Base-by-base conservation (phyloP, 2,329 filamentous ascomycete species). In the Chaetomium strumarium region DNA sequence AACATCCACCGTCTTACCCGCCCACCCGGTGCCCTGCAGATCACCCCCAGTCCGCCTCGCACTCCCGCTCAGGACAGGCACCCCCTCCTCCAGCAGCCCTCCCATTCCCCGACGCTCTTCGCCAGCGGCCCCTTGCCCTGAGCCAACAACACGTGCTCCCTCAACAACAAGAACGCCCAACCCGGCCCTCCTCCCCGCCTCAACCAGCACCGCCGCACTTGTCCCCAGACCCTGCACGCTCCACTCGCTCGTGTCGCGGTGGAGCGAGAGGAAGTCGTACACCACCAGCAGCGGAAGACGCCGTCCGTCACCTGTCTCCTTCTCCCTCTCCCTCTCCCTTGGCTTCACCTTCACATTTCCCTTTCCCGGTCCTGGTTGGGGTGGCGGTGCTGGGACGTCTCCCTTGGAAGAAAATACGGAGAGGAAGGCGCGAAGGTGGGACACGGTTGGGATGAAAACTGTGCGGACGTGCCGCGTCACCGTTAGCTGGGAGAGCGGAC, bases 381-480 rank as follows among this genome's bases (percentile, higher is more conserved):
- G 4, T 24, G 24, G 24, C 24, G 7, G 4, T 7, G 24, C 24
- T 24, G 24, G 24, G 4, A 24, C 24, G 24, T 24, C 24, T 24
- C 24, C 24, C 24, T 24, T 24, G 4, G 7, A 24, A 24, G 70
- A 70, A 54, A 81, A 77, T 47, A 80, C 75, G 39, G 85, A 75
- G 16, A 96, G 75, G 62, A 85, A 88, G 34, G 88, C 88, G 49
- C 89, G 84, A 7, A 96, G 78, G 66, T 88, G 84, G 19, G 86
- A 83, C 49, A 93, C 77, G 2, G 86, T 89, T 0, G 88, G 83
- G 50, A 83, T 79, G 69, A 95, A 96, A 34, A 81, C 72, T 9
- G 91, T 68, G 50, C 80, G 81, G 57, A 95, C 78, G 61, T 84
- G 81, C 30, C 82, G 79, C 8, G 88, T 85, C 3, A 79, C 77